Percentiles rank a stretch among this genome's conserved stretches.
Conservation (phyloP, 805 yeast genomes). For the Wickerhamomyces kurtzmanii region DNA sequence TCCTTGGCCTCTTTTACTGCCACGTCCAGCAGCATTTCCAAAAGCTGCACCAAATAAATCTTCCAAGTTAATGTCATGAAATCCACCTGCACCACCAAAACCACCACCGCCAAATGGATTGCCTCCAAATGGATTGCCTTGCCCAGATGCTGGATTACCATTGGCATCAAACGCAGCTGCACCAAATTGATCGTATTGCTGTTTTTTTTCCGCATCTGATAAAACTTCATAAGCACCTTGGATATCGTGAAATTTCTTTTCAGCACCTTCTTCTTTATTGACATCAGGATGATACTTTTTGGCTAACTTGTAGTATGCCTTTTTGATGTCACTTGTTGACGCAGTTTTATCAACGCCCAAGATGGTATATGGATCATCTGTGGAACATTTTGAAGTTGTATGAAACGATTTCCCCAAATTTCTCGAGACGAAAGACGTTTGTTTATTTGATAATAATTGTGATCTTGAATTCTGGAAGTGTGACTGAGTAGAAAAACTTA, state of each 20-base stretch:
- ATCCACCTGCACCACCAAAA: constrained; percentile 40
- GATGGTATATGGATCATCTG: constrained; percentile 72
- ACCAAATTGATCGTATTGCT: constrained; percentile 89
- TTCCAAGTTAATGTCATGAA: constrained; percentile 41
- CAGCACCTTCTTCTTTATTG: constrained; percentile 84
- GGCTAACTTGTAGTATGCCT: constrained; percentile 88
- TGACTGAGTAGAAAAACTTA: too few relatives aligned
- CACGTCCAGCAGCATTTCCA: constrained; percentile 24
- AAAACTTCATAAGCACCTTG: constrained; percentile 93
- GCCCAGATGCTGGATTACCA: constrained; percentile 37
- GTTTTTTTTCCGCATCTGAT: constrained; percentile 74
- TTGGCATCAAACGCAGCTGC: constrained; percentile 69
- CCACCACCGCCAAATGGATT: constrained; percentile 34
- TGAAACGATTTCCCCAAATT: too few relatives aligned
- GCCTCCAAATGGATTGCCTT: constrained; percentile 36
- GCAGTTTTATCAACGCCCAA: constrained; percentile 73
- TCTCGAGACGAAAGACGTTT: too few relatives aligned
- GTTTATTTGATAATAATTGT: too few relatives aligned
- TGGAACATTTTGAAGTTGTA: constrained; percentile 19
- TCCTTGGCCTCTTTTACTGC: constrained; percentile 24
- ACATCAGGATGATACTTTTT: constrained; percentile 95
- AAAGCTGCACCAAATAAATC: constrained; percentile 52
- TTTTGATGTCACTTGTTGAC: constrained; percentile 77
- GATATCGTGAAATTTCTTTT: constrained; percentile 80
- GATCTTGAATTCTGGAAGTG: too few relatives aligned